These are phyloP conservation scores for Ensete ventricosum DNA, from an alignment of 176 grass and related monocot genomes.

Conservation along the genomic window DNA sequence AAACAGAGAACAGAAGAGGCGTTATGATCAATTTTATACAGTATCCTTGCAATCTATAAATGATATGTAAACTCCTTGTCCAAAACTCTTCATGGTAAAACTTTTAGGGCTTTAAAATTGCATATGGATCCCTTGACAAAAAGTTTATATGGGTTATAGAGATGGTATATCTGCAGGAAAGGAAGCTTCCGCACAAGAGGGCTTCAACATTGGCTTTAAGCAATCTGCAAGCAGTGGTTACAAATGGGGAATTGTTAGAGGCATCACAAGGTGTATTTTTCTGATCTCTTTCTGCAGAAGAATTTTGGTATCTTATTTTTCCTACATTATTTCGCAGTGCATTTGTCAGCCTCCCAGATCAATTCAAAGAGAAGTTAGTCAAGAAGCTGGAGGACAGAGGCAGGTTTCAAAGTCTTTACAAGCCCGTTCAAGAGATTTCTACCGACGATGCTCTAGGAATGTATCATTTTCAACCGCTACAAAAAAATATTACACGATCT, in stretches of 20 bases:
- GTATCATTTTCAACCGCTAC: constrained; percentile 34
- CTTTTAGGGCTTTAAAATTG: constrained; percentile 11
- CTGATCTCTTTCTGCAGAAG: too few relatives aligned
- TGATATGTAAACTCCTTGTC: not conserved
- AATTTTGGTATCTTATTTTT: too few relatives aligned
- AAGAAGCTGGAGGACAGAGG: constrained; percentile 29
- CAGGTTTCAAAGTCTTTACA: constrained; percentile 28
- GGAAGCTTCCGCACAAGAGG: constrained; percentile 71
- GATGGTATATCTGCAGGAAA: constrained; percentile 68
- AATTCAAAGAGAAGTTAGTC: constrained; percentile 47
- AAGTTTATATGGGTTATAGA: constrained; percentile 71
- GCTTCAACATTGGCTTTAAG: constrained; percentile 73
- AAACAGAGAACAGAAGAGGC: constrained; percentile 48
- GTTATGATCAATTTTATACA: constrained; percentile 50
- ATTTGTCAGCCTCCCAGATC: constrained; percentile 37
- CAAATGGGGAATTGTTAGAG: constrained; percentile 65
- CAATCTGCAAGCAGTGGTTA: constrained; percentile 60
- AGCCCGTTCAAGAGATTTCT: constrained; percentile 42
- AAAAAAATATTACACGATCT: constrained; percentile 2
- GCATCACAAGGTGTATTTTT: constrained; percentile 45
- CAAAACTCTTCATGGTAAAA: not conserved
- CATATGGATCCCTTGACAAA: not conserved
- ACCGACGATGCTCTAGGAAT: constrained; percentile 37
- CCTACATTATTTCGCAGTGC: constrained; percentile 23
- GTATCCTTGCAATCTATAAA: constrained; percentile 26